A percentile compares a stretch with the other conserved stretches of the same genome.
Evolutionary conservation across 2,329 filamentous ascomycete species (phyloP).

Genomic region (Tolypocladium nubicola): DNA sequence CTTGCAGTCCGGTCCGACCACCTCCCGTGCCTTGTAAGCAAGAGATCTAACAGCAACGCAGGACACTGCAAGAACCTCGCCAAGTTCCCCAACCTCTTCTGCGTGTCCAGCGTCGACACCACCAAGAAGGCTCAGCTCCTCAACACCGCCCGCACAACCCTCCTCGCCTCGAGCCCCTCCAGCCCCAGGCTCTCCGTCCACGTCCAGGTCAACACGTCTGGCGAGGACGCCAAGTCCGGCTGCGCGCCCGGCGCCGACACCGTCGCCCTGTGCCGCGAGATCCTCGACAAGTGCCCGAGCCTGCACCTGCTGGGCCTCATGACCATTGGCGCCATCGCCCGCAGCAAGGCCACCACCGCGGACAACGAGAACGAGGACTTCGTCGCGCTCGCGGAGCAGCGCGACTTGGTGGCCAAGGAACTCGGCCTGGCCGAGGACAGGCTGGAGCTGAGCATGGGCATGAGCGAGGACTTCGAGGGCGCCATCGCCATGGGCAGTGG

Average conservation of each 20-base stretch:
- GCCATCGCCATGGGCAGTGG: constrained; percentile 74
- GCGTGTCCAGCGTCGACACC: constrained; percentile 82
- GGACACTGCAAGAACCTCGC: constrained; percentile 87
- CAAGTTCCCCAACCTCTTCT: constrained; percentile 80
- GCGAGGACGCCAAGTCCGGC: constrained; percentile 77
- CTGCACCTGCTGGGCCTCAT: constrained; percentile 75
- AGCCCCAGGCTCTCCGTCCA: constrained; percentile 55
- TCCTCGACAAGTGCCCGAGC: constrained; percentile 60
- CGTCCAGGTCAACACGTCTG: constrained; percentile 92
- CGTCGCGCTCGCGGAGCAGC: constrained; percentile 51
- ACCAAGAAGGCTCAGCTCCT: constrained; percentile 79
- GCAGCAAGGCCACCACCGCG: constrained; percentile 60
- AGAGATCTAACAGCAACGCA: constrained; percentile 13
- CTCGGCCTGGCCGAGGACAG: constrained; percentile 31
- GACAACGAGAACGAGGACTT: constrained; percentile 94
- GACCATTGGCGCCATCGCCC: constrained; percentile 93
- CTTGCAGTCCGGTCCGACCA: constrained; percentile 58
- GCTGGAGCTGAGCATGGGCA: constrained; percentile 95
- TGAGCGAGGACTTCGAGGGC: constrained; percentile 93
- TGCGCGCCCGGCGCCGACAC: constrained; percentile 56
- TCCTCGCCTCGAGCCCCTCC: constrained; percentile 30
- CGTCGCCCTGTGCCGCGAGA: constrained; percentile 55
- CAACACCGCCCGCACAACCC: constrained; percentile 60
- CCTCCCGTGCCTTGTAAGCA: neutral
- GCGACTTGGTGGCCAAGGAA: constrained; percentile 56